Evolutionary conservation across 2,329 filamentous ascomycete genomes (phyloP), one percentile per base, ranked within the genome.

Genomic region (Fusarium ambrosium): DNA sequence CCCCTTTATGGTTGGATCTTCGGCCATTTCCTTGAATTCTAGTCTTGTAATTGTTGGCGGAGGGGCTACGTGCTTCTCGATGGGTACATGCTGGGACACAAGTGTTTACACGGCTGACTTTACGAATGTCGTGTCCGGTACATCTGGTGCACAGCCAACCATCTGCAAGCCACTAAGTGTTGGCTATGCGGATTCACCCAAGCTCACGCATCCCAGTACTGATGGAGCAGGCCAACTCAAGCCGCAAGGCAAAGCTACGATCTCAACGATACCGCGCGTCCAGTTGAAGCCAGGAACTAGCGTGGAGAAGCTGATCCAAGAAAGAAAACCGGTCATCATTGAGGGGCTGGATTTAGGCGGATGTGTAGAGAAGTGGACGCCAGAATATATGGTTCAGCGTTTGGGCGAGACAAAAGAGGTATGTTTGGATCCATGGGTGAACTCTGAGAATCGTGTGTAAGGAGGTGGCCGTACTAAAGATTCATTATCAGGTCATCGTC

Each of bases 61-160:
- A 18, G 95, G 95, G 41, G 94, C 93, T 18, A 94, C 95, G 0
- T 97, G 95, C 81, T 97, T 97, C 85, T 95, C 94, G 0, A 97
- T 97, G 88, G 95, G 95, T 2, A 94, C 93, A 8, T 95, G 90
- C 78, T 97, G 94, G 94, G 95, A 95, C 61, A 86, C 87, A 36
- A 90, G 90, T 2, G 85, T 87, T 14, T 92, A 86, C 61, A 80
- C 83, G 3, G 77, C 91, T 24, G 62, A 70, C 7, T 56, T 80
- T 4, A 62, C 66, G 14, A 60, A 45, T 55, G 10, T 64, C 24
- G 6, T 60, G 70, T 29, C 70, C 48, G 18, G 48, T 34, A 13
- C 24, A 34, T 13, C 20, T 24, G 8, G 39, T 24, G 22, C 16
- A 39, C 34, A 4, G 18, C 45, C 2, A 48, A 41, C 16, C 9